These are phyloP conservation scores for Akanthomyces dipterigenus DNA, from an alignment of 2,329 filamentous ascomycete species.

Conservation along the genomic window DNA sequence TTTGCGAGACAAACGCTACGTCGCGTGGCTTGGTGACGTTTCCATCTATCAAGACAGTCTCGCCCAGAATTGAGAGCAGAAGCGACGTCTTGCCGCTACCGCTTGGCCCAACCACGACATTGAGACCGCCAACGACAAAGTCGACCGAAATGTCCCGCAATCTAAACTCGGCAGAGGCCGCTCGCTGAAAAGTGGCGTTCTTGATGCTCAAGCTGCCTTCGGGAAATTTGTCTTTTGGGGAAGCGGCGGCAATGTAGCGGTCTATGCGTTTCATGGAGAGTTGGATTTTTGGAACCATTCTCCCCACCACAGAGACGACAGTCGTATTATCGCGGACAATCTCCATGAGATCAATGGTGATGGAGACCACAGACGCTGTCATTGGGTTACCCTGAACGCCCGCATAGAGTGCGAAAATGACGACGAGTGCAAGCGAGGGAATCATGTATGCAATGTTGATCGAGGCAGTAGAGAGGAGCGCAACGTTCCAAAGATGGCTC, in stretches of 20 bases:
- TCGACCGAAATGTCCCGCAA: slow-evolving; percentile 41
- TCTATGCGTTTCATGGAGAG: slow-evolving; percentile 41
- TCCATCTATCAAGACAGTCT: slow-evolving; percentile 43
- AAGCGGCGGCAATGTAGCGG: slow-evolving; percentile 36
- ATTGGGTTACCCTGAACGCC: slow-evolving; percentile 39
- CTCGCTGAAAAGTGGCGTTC: slow-evolving; percentile 40
- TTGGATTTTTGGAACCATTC: background rate
- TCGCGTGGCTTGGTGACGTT: slow-evolving; percentile 41
- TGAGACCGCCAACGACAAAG: slow-evolving; percentile 47
- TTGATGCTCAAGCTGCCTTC: slow-evolving; percentile 35
- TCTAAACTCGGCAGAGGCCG: slow-evolving; percentile 42
- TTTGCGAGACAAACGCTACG: slow-evolving; percentile 50
- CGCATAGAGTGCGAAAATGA: slow-evolving; percentile 48
- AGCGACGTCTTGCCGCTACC: slow-evolving; percentile 53
- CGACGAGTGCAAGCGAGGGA: slow-evolving; percentile 41
- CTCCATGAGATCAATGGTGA: slow-evolving; percentile 44
- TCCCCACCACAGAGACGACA: slow-evolving; percentile 38
- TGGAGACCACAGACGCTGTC: slow-evolving; percentile 51
- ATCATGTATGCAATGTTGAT: slow-evolving; percentile 35
- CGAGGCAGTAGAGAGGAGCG: slow-evolving; percentile 41
- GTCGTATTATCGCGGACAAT: slow-evolving; percentile 39
- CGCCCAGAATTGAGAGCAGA: slow-evolving; percentile 46
- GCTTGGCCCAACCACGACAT: slow-evolving; percentile 46
- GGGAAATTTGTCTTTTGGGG: slow-evolving; percentile 33
- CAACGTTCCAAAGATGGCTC: slow-evolving; percentile 38